Percentiles rank a stretch among this genome's conserved stretches.
These are phyloP conservation scores for Pichia terricola DNA, from an alignment of 1,139 yeast species.

Conservation along the genomic window DNA sequence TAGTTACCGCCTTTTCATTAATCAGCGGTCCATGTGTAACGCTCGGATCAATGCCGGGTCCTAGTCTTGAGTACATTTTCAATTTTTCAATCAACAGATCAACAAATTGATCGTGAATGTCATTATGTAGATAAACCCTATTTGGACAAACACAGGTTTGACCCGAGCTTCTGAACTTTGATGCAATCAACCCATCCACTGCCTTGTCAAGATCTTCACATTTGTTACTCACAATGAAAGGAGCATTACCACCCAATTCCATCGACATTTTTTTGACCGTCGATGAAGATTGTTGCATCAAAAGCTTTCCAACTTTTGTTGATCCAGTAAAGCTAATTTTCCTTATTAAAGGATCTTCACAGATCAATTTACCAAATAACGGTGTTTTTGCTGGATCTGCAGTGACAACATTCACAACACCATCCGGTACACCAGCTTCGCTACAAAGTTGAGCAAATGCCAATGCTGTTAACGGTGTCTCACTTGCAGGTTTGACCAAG, in stretches of 20 bases:
- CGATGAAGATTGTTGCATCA: slow-evolving; percentile 68
- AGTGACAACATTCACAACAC: slow-evolving; percentile 62
- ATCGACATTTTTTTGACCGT: slow-evolving; percentile 77
- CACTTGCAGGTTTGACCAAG: slow-evolving; percentile 82
- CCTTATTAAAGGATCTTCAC: slow-evolving; percentile 57
- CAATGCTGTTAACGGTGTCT: slow-evolving; percentile 80
- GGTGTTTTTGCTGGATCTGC: slow-evolving; percentile 45
- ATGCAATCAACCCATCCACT: slow-evolving; percentile 58
- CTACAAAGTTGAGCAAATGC: slow-evolving; percentile 68
- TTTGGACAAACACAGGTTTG: slow-evolving; percentile 83
- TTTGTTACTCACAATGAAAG: slow-evolving; percentile 67
- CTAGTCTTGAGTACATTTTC: slow-evolving; percentile 34
- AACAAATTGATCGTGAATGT: slow-evolving; percentile 52
- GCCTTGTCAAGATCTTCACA: slow-evolving; percentile 66
- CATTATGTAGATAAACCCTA: slow-evolving; percentile 57
- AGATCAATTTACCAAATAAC: slow-evolving; percentile 57
- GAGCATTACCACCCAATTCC: slow-evolving; percentile 93
- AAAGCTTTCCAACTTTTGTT: slow-evolving; percentile 69
- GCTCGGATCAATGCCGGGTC: slow-evolving; percentile 60
- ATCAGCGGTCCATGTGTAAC: slow-evolving; percentile 81
- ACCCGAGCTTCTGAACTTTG: slow-evolving; percentile 67
- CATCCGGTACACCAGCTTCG: slow-evolving; percentile 82
- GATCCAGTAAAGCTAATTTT: slow-evolving; percentile 91
- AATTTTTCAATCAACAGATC: slow-evolving; percentile 40
- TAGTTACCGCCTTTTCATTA: slow-evolving; percentile 52